phyloP scores from a whole-genome alignment of 441 rosid genomes.

The Melianthus villosus region DNA sequence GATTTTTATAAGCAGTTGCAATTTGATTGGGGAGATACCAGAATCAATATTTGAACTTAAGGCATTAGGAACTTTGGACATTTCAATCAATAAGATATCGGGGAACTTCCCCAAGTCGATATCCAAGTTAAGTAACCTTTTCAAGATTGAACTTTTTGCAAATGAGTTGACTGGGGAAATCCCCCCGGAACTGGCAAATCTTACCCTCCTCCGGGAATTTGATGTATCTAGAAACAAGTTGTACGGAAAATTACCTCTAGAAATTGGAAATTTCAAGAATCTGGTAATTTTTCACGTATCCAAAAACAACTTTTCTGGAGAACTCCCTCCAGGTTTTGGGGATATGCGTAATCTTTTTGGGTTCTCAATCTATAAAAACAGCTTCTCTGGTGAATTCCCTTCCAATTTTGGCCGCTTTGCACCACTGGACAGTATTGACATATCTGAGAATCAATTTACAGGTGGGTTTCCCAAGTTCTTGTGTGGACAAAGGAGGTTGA shows the following conservation, averaged over 20 bases:
- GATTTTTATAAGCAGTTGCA: constrained; percentile 26
- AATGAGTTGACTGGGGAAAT: constrained; percentile 50
- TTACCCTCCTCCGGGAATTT: constrained; percentile 33
- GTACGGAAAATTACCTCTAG: constrained; percentile 43
- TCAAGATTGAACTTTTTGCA: constrained; percentile 37
- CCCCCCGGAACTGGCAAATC: constrained; percentile 38
- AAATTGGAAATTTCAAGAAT: constrained; percentile 30
- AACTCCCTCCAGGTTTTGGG: constrained; percentile 48
- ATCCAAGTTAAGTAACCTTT: constrained; percentile 33
- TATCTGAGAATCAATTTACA: constrained; percentile 63
- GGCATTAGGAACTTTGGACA: constrained; percentile 32
- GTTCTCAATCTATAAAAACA: constrained; percentile 52
- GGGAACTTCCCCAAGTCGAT: constrained; percentile 34
- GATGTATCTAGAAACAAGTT: constrained; percentile 43
- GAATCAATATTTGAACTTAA: constrained; percentile 35
- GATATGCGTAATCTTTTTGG: constrained; percentile 33
- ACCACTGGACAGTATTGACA: constrained; percentile 36
- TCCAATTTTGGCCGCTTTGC: constrained; percentile 51
- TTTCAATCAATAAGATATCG: constrained; percentile 35
- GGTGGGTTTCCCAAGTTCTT: constrained; percentile 61
- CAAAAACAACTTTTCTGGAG: constrained; percentile 35
- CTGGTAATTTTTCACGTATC: constrained; percentile 40
- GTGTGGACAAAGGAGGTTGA: constrained; percentile 33
- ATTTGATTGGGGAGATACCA: constrained; percentile 44
- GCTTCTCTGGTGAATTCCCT: constrained; percentile 52